Percentiles rank a stretch among this genome's conserved stretches.
phyloP scores from a whole-genome alignment of 176 grass and related monocot species.

The bread wheat (Triticum aestivum) region DNA sequence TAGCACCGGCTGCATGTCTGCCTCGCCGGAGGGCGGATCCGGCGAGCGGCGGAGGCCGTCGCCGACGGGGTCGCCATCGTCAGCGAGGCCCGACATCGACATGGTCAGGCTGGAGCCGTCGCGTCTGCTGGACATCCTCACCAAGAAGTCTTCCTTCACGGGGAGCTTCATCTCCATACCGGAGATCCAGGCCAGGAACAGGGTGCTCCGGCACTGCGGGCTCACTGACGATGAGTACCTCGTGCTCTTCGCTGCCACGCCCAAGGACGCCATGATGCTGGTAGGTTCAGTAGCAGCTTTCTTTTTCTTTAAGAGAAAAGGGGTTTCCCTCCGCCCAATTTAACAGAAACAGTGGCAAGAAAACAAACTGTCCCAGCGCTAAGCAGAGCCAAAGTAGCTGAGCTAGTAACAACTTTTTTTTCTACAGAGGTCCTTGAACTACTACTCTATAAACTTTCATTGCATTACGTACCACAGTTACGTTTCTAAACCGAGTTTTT shows the following conservation, averaged over 20 bases:
- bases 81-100: conserved; percentile 30
- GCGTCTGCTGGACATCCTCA: conserved; percentile 60
- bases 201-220: conserved; percentile 56
- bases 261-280: conserved; percentile 57
- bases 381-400: too few species aligned
- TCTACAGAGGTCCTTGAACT: too few species aligned
- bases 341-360: too few species aligned
- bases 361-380: too few species aligned
- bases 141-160: conserved; percentile 56
- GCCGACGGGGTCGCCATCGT: neutral
- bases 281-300: neutral
- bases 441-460: too few species aligned
- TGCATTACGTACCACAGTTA: too few species aligned
- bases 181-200: conserved; percentile 64
- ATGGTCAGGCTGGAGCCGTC: conserved; percentile 54
- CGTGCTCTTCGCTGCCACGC: conserved; percentile 55
- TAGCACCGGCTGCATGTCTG: neutral
- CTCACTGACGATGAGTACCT: conserved; percentile 70
- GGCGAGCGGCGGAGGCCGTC: neutral
- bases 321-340: too few species aligned
- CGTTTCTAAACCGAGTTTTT: too few species aligned
- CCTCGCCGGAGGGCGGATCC: neutral
- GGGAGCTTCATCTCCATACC: conserved; percentile 75
- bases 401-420: too few species aligned
- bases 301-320: too few species aligned